These are phyloP conservation scores for Solanum hybrid DNA, from an alignment of 305 asterid species.

Conservation along the genomic window DNA sequence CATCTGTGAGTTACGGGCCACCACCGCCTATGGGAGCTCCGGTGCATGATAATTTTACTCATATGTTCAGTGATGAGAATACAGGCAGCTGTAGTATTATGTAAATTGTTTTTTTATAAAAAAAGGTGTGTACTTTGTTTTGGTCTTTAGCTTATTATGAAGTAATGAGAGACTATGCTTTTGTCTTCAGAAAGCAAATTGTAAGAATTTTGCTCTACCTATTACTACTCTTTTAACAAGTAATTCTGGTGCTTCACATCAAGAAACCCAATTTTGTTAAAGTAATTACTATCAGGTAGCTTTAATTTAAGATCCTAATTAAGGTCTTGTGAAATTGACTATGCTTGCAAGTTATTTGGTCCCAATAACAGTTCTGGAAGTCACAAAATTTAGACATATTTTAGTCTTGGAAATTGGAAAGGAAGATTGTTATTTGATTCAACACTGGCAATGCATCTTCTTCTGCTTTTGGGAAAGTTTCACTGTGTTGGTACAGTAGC, in stretches of 20 bases:
- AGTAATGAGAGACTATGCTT: neutral
- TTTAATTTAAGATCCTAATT: neutral
- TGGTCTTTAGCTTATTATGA: neutral
- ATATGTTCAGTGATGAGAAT: conserved; percentile 68
- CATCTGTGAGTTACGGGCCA: conserved; percentile 26
- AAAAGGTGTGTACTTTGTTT: neutral
- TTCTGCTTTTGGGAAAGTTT: neutral
- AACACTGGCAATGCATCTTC: neutral
- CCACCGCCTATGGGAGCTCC: conserved; percentile 31
- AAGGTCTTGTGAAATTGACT: neutral
- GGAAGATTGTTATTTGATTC: conserved; percentile 7
- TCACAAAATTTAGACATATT: neutral
- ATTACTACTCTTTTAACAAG: neutral
- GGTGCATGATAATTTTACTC: conserved; percentile 29
- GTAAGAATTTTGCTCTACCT: neutral
- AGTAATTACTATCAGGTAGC: neutral
- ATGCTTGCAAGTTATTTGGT: neutral
- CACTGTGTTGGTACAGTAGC: neutral
- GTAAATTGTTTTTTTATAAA: conserved; percentile 18
- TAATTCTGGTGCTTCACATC: neutral
- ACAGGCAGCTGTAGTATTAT: conserved; percentile 57
- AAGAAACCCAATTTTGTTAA: neutral
- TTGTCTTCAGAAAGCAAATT: neutral
- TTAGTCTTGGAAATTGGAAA: neutral
- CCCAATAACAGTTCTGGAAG: neutral